phyloP scores from a whole-genome alignment of 352 stramenopile genomes.

The Peronosclerospora sorghi region DNA sequence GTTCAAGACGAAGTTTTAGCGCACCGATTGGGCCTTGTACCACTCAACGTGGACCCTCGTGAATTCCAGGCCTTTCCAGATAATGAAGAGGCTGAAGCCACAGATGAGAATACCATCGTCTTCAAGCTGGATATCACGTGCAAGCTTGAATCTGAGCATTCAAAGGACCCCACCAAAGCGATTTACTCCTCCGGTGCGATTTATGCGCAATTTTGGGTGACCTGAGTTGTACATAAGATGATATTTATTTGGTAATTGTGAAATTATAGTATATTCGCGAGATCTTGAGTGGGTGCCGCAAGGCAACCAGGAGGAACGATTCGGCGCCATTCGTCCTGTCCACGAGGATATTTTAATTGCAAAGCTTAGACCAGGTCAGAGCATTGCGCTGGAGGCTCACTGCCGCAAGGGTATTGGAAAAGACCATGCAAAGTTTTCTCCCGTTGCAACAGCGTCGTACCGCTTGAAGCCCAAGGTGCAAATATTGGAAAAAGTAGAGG shows the following conservation, averaged over 20 bases:
- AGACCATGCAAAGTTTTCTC: constrained; percentile 97
- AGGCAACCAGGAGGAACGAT: constrained; percentile 90
- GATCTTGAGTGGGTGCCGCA: constrained; percentile 95
- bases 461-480: constrained; percentile 83
- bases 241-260: too few species aligned
- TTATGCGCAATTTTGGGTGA: not conserved
- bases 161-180: constrained; percentile 57
- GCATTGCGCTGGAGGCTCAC: constrained; percentile 93
- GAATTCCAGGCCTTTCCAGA: constrained; percentile 83
- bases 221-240: too few species aligned
- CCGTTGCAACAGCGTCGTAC: constrained; percentile 93
- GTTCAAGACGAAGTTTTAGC: constrained; percentile 90
- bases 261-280: constrained; percentile 79
- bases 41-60: constrained; percentile 70
- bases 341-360: constrained; percentile 94
- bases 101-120: constrained; percentile 94
- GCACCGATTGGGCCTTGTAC: constrained; percentile 83
- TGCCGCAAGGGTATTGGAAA: constrained; percentile 92
- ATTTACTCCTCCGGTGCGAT: constrained; percentile 46
- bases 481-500: constrained; percentile 51
- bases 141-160: constrained; percentile 51
- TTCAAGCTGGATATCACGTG: constrained; percentile 92
- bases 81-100: constrained; percentile 83
- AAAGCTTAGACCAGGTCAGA: constrained; percentile 93
- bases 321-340: constrained; percentile 76